Percentiles rank a stretch among this genome's conserved stretches.
Conservation (phyloP, 163 green algal genomes). For the Scenedesmus sp. region DNA sequence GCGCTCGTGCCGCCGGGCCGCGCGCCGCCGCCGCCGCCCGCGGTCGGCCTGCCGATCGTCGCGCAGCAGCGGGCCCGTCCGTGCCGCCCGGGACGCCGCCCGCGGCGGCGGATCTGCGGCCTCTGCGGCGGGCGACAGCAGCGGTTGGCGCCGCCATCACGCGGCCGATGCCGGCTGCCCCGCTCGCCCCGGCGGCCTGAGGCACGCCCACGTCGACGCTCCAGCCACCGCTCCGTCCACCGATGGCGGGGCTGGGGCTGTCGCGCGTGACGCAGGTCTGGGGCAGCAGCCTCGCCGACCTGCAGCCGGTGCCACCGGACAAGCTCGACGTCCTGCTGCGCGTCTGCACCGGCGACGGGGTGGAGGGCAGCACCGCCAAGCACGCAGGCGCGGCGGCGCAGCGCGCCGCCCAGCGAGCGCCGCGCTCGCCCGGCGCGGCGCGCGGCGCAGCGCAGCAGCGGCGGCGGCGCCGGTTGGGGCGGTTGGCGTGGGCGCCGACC, state of each 20-base stretch:
- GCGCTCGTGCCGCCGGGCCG: too few species aligned
- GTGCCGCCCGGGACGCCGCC: background rate
- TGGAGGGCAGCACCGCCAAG: too few species aligned
- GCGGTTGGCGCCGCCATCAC: too few species aligned
- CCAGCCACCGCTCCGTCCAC: background rate
- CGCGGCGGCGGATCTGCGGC: background rate
- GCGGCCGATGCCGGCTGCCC: too few species aligned
- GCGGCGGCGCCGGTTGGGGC: background rate
- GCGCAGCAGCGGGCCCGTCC: background rate
- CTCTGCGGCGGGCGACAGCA: too few species aligned
- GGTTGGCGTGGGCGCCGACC: too few species aligned
- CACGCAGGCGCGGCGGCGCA: constrained; percentile 5
- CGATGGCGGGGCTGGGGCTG: constrained; percentile 2
- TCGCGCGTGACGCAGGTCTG: constrained; percentile 19
- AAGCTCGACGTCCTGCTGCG: constrained; percentile 34
- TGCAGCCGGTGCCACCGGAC: constrained; percentile 27
- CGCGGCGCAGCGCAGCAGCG: background rate
- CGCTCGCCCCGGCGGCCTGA: too few species aligned
- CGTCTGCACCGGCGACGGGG: constrained; percentile 19
- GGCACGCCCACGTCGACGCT: too few species aligned
- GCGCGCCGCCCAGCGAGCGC: too few species aligned
- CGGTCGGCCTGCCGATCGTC: too few species aligned
- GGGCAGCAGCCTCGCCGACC: constrained; percentile 16
- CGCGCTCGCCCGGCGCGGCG: too few species aligned
- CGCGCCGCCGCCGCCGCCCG: too few species aligned